Percentiles rank a stretch among this genome's conserved stretches.
Conservation (phyloP, 768 basidiomycete species). For the Podaxis rugospora region DNA sequence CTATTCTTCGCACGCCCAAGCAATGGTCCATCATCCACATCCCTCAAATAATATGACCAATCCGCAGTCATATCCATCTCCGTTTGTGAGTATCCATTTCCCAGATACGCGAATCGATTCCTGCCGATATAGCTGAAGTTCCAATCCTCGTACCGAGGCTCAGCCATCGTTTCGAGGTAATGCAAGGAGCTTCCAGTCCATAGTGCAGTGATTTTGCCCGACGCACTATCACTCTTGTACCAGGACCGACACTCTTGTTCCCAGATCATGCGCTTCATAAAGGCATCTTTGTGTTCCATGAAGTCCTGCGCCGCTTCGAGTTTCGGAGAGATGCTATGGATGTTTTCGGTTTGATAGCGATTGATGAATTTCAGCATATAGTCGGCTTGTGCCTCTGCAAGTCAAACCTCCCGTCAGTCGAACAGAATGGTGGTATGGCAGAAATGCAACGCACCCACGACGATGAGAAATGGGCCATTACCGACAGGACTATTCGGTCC, state of each 20-base stretch:
- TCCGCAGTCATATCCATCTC: constrained; percentile 24
- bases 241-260: constrained; percentile 23
- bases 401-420: background rate
- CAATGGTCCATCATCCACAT: constrained; percentile 17
- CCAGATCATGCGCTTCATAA: constrained; percentile 27
- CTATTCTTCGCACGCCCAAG: constrained; percentile 14
- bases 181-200: constrained; percentile 30
- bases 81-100: constrained; percentile 26
- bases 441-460: constrained; percentile 17
- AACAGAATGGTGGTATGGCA: background rate
- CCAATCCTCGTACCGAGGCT: constrained; percentile 28
- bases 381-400: constrained; percentile 24
- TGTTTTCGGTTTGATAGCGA: constrained; percentile 28
- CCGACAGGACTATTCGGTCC: constrained; percentile 27
- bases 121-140: constrained; percentile 22
- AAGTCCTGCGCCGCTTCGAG: constrained; percentile 27
- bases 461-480: constrained; percentile 22
- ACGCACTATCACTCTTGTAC: constrained; percentile 22
- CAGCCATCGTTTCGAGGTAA: constrained; percentile 24
- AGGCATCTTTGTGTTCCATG: constrained; percentile 23
- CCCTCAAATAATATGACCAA: constrained; percentile 23
- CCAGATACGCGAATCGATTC: constrained; percentile 26
- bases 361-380: constrained; percentile 26
- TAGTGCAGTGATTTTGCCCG: constrained; percentile 24
- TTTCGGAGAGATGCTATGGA: constrained; percentile 26